Base-by-base conservation (phyloP, 2,329 filamentous ascomycete species). In the Neurospora sp. region DNA sequence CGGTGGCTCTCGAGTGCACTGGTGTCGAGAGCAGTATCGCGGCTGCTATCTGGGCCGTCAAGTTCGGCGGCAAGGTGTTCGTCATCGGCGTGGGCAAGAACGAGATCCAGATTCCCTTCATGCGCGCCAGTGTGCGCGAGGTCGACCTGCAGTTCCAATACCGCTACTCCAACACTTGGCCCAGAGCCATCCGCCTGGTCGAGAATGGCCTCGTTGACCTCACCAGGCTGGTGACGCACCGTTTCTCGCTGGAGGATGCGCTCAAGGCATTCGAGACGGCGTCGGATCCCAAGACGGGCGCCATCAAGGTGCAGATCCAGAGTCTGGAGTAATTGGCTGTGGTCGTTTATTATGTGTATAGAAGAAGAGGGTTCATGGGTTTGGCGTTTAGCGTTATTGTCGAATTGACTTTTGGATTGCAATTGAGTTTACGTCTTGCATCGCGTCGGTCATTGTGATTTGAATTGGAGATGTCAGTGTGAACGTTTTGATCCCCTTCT, bases 271-370 rank as follows among this genome's bases (percentile, higher is more conserved):
- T 98, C 80, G 89, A 93, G 82, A 96, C 92, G 52, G 93, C 94
- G 23, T 88, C 91, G 8, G 89, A 97, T 81, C 90, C 93, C 46
- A 93, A 91, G 84, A 97, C 92, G 68, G 94, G 95, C 6, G 93
- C 94, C n/a, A 97, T 98, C 82, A 98, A 98, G 86, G 94, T 97
- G 71, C 91, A 93, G 86, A 97, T 97, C 77, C 92, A 94, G 84
- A 93, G 87, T 76, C 74, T 87, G 73, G 86, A 87, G 10, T 87
- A 81, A 74, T 8, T 62, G 52, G 15, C 10, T 36, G 52, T 2
- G 52, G 52, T 36, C 6, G 12, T 62, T 28, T 62, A 12, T 17
- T 33, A 23, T 8, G 10, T 12, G 36, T 66, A 40, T 66, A 37
- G 65, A 19, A 6, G 36, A 66, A 66, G 39, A 40, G 38, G 5